Percentiles rank a stretch among this genome's conserved stretches.
Evolutionary conservation across 176 grass and related monocot species (phyloP).

Genomic region (Phoenix roebelenii): DNA sequence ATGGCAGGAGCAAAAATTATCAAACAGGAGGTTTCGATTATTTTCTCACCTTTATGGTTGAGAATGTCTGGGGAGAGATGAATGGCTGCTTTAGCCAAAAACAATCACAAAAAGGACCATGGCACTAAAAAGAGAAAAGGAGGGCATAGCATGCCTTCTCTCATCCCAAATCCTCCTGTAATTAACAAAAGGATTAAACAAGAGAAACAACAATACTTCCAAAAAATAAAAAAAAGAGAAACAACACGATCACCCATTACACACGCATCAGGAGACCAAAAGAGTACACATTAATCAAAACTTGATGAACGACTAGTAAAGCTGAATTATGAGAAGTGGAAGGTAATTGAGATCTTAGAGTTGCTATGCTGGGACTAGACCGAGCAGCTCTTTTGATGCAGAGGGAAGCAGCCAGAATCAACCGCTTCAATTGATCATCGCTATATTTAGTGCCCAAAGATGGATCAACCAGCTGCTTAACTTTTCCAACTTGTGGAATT

Average conservation of each 20-base stretch:
- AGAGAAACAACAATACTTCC: constrained; percentile 1
- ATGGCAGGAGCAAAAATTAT: too few relatives aligned
- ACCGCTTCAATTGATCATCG: constrained; percentile 45
- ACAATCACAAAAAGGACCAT: not conserved
- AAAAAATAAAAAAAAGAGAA: too few relatives aligned
- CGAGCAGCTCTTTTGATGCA: constrained; percentile 61
- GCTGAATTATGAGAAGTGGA: too few relatives aligned
- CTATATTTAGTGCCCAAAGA: constrained; percentile 38
- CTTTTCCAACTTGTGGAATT: constrained; percentile 63
- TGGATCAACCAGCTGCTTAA: constrained; percentile 58
- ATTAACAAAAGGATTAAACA: constrained; percentile 17
- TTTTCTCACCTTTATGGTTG: constrained; percentile 38
- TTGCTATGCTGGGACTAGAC: constrained; percentile 46
- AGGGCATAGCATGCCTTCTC: constrained; percentile 55
- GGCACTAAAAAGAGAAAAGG: constrained; percentile 15
- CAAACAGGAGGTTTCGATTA: too few relatives aligned
- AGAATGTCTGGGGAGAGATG: constrained; percentile 11
- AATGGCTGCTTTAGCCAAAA: constrained; percentile 4
- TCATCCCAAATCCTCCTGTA: constrained; percentile 34
- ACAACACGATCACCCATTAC: not conserved
- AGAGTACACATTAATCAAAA: constrained; percentile 39
- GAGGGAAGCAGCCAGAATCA: constrained; percentile 73
- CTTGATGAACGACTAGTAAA: constrained; percentile 50
- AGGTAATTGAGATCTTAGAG: constrained; percentile 26
- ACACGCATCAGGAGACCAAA: constrained; percentile 4